Evolutionary conservation across 768 basidiomycete genomes (phyloP).

Genomic region (Pholiota conissans): DNA sequence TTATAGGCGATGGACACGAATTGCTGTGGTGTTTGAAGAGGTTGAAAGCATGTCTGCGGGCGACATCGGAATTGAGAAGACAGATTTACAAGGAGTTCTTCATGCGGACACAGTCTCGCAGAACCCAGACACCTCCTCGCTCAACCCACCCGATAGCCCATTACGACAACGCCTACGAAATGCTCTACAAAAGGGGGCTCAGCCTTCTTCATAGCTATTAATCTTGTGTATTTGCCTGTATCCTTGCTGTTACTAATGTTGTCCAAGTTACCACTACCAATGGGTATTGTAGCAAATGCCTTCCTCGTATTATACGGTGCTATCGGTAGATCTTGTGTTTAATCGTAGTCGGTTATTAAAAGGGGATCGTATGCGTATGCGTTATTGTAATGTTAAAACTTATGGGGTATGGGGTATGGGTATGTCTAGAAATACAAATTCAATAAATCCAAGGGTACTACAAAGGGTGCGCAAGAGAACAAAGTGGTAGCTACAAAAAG

Average conservation of each 20-base stretch:
- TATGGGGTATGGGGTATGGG: neutral
- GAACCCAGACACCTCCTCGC: slow-evolving; percentile 11
- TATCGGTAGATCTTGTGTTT: neutral
- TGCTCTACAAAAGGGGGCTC: slow-evolving; percentile 22
- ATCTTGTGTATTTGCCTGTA: slow-evolving; percentile 1
- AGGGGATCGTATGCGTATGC: neutral
- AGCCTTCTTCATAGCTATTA: neutral
- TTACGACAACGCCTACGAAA: slow-evolving; percentile 28
- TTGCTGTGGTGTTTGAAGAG: slow-evolving; percentile 75
- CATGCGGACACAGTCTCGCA: neutral
- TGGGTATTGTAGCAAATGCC: too few relatives aligned
- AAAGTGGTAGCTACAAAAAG: neutral
- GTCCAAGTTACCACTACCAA: neutral
- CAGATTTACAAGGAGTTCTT: neutral
- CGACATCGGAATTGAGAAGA: slow-evolving; percentile 30
- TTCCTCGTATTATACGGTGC: too few relatives aligned
- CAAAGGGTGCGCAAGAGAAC: neutral
- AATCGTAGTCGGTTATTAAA: neutral
- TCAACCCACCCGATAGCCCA: slow-evolving; percentile 25
- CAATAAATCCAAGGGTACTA: neutral
- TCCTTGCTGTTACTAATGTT: neutral
- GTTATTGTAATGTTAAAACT: neutral
- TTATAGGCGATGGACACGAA: slow-evolving; percentile 81
- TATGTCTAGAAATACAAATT: slow-evolving; percentile 5
- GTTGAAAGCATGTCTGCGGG: slow-evolving; percentile 53